These are phyloP conservation scores for Niebla homalea DNA, from an alignment of 495 filamentous ascomycete species.

Conservation along the genomic window DNA sequence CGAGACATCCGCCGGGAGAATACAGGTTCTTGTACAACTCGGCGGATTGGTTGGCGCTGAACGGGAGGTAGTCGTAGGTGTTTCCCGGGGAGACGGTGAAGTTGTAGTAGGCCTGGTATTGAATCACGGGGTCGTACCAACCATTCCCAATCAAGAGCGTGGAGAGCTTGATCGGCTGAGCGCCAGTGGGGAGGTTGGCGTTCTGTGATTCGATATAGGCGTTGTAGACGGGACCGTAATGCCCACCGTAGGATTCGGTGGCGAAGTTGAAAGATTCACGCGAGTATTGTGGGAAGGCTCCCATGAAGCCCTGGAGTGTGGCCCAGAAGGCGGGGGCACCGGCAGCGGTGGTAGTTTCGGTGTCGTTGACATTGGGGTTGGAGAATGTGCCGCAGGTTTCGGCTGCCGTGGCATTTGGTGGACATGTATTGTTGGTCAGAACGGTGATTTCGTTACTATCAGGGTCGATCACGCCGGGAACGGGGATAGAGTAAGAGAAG, in stretches of 20 bases:
- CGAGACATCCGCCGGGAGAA: slow-evolving; percentile 46
- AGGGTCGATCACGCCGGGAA: slow-evolving; percentile 32
- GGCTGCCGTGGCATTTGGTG: slow-evolving; percentile 47
- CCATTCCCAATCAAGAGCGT: slow-evolving; percentile 51
- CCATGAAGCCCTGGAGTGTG: slow-evolving; percentile 49
- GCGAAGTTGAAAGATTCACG: slow-evolving; percentile 39
- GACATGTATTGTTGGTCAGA: slow-evolving; percentile 45
- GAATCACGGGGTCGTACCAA: slow-evolving; percentile 60
- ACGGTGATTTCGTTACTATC: slow-evolving; percentile 31
- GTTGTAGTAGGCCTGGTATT: slow-evolving; percentile 50
- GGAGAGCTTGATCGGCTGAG: slow-evolving; percentile 33
- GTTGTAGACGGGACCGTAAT: slow-evolving; percentile 52
- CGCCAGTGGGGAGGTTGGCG: slow-evolving; percentile 19
- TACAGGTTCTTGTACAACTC: slow-evolving; percentile 33
- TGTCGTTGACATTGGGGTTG: slow-evolving; percentile 39
- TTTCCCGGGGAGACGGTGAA: slow-evolving; percentile 52
- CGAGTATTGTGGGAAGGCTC: slow-evolving; percentile 48
- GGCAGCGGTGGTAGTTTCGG: neutral
- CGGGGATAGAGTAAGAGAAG: slow-evolving; percentile 40
- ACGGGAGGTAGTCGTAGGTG: slow-evolving; percentile 55
- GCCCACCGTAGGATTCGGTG: slow-evolving; percentile 51
- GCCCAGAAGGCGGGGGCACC: slow-evolving; percentile 27
- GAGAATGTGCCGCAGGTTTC: slow-evolving; percentile 31
- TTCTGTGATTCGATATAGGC: slow-evolving; percentile 58
- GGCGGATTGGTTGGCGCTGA: slow-evolving; percentile 43